phyloP scores from a whole-genome alignment of 2,329 filamentous ascomycete genomes.

The Ophiocordyceps camponoti-saundersi region DNA sequence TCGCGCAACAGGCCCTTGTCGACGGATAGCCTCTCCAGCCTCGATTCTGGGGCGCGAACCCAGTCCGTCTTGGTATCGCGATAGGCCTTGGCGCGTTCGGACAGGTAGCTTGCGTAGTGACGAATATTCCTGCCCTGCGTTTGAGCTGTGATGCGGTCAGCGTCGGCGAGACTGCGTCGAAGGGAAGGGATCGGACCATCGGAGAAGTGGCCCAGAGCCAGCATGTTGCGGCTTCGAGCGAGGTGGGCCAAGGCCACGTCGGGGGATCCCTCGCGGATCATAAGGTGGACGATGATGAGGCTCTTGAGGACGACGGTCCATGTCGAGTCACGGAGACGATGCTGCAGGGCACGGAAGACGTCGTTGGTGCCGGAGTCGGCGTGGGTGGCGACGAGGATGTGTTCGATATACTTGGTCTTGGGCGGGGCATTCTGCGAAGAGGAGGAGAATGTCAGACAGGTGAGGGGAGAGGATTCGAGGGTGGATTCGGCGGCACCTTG shows the following conservation, averaged over 20 bases:
- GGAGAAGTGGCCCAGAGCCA: constrained; percentile 81
- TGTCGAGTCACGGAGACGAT: constrained; percentile 82
- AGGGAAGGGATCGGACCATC: constrained; percentile 49
- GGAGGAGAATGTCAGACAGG: neutral
- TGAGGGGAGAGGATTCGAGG: neutral
- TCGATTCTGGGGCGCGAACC: constrained; percentile 66
- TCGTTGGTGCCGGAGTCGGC: constrained; percentile 86
- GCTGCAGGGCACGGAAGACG: constrained; percentile 82
- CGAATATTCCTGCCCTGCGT: constrained; percentile 90
- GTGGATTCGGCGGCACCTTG: constrained; percentile 41
- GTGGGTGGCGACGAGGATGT: constrained; percentile 89
- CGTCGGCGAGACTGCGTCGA: no score
- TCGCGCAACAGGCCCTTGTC: constrained; percentile 87
- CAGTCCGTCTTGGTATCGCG: constrained; percentile 77
- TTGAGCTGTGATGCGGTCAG: constrained; percentile 45
- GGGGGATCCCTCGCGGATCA: constrained; percentile 88
- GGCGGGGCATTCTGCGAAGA: constrained; percentile 66
- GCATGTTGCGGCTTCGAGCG: constrained; percentile 61
- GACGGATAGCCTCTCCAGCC: constrained; percentile 70
- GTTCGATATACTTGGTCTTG: constrained; percentile 98
- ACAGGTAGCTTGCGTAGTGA: constrained; percentile 76
- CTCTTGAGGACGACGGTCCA: constrained; percentile 99
- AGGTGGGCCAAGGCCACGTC: constrained; percentile 80
- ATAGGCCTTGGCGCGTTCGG: constrained; percentile 66
- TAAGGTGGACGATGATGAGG: constrained; percentile 85